Evolutionary conservation across 1,139 yeast genomes (phyloP).

Genomic region (Geotrichum reessii): DNA sequence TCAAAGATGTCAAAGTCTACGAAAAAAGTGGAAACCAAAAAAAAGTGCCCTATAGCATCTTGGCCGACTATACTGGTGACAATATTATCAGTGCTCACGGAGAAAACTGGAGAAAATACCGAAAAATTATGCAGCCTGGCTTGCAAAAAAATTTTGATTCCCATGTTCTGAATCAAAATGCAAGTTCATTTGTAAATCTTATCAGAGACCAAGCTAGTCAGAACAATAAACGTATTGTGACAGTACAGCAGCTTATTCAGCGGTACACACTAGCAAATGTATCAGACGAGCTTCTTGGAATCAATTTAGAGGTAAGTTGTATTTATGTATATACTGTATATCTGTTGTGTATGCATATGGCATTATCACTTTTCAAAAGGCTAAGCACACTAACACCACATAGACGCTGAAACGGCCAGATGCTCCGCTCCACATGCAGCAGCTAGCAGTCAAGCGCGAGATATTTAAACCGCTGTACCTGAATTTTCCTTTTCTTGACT

Average conservation of each 20-base stretch:
- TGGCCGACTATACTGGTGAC: slow-evolving; percentile 57
- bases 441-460: slow-evolving; percentile 46
- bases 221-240: slow-evolving; percentile 21
- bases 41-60: slow-evolving; percentile 53
- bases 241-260: slow-evolving; percentile 44
- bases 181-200: slow-evolving; percentile 18
- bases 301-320: slow-evolving; percentile 42
- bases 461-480: slow-evolving; percentile 53
- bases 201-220: slow-evolving; percentile 19
- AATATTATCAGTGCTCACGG: slow-evolving; percentile 60
- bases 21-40: slow-evolving; percentile 58
- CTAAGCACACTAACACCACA: slow-evolving; percentile 4
- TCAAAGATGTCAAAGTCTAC: slow-evolving; percentile 47
- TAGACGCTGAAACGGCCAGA: slow-evolving; percentile 32
- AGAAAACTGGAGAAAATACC: slow-evolving; percentile 46
- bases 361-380: too few species aligned
- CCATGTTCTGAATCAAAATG: slow-evolving; percentile 24
- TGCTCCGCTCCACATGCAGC: slow-evolving; percentile 39
- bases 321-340: too few species aligned
- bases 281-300: slow-evolving; percentile 48
- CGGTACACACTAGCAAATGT: slow-evolving; percentile 47
- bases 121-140: slow-evolving; percentile 45
- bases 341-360: too few species aligned
- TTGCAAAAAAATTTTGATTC: slow-evolving; percentile 46
- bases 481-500: slow-evolving; percentile 52